phyloP scores from a whole-genome alignment of 2,329 filamentous ascomycete genomes.

The Cladophialophora yegresii region DNA sequence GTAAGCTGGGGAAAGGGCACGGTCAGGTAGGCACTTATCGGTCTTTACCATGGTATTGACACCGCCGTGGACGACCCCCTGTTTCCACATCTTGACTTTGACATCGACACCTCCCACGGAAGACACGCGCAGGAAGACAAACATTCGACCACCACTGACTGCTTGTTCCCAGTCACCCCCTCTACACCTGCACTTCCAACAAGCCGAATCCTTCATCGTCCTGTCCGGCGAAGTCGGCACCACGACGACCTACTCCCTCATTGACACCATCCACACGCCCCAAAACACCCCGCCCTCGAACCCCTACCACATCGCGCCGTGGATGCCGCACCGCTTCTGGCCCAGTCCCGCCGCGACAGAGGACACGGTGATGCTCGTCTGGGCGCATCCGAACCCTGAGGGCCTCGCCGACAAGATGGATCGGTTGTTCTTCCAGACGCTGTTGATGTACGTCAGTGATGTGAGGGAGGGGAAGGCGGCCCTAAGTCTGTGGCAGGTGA shows the following conservation, averaged over 20 bases:
- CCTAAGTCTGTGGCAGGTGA: slow-evolving; percentile 20
- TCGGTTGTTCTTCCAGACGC: slow-evolving; percentile 26
- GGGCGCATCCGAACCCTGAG: slow-evolving; percentile 26
- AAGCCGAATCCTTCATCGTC: slow-evolving; percentile 25
- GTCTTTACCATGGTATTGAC: not conserved
- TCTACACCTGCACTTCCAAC: slow-evolving; percentile 30
- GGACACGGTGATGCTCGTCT: slow-evolving; percentile 23
- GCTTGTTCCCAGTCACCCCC: slow-evolving; percentile 21
- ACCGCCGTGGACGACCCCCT: not conserved
- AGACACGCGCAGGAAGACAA: too few relatives aligned
- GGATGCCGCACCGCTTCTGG: slow-evolving; percentile 24
- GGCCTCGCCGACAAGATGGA: slow-evolving; percentile 28
- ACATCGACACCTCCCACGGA: too few relatives aligned
- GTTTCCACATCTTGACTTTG: too few relatives aligned
- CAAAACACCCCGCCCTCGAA: slow-evolving; percentile 3
- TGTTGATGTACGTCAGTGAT: slow-evolving; percentile 29
- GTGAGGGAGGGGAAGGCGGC: slow-evolving; percentile 21
- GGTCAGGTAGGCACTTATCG: slow-evolving; percentile 19
- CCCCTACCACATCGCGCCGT: slow-evolving; percentile 17
- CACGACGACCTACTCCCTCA: slow-evolving; percentile 16
- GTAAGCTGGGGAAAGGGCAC: slow-evolving; percentile 20
- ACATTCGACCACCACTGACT: too few relatives aligned
- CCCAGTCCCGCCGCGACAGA: slow-evolving; percentile 21
- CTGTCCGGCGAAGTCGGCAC: slow-evolving; percentile 24
- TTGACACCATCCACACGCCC: slow-evolving; percentile 24